phyloP scores from a whole-genome alignment of 148 eudicot species.

The Spergularia bocconei region DNA sequence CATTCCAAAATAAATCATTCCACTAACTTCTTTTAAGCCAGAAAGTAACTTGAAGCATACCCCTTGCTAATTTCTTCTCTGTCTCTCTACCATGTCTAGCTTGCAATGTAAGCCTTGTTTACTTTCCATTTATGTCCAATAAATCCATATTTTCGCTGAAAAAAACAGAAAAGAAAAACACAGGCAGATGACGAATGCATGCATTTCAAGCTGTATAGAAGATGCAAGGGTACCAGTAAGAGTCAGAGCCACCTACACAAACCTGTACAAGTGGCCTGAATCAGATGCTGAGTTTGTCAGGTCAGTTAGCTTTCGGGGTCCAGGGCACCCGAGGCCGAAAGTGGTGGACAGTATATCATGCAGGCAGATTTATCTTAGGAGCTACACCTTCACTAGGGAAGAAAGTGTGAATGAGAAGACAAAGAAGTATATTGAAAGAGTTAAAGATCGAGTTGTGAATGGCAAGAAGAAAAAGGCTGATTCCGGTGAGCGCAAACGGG shows the following conservation, averaged over 20 bases:
- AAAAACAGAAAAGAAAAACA: not conserved
- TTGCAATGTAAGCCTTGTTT: conserved; percentile 32
- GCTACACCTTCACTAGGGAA: conserved; percentile 76
- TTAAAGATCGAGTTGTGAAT: conserved; percentile 42
- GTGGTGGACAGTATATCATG: conserved; percentile 84
- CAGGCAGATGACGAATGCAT: conserved; percentile 44
- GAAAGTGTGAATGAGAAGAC: conserved; percentile 61
- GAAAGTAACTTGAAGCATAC: conserved; percentile 5
- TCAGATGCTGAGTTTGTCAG: conserved; percentile 75
- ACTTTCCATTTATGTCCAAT: not conserved
- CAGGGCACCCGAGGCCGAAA: conserved; percentile 31
- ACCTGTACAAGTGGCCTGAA: conserved; percentile 90
- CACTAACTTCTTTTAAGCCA: not conserved
- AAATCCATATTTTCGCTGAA: not conserved
- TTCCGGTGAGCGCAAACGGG: not conserved
- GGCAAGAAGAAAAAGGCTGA: not conserved
- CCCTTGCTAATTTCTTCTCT: conserved; percentile 5
- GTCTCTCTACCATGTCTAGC: conserved; percentile 18
- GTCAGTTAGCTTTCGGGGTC: conserved; percentile 42
- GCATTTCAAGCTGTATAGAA: conserved; percentile 52
- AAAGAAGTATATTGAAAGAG: conserved; percentile 60
- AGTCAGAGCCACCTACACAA: conserved; percentile 58
- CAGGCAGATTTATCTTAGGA: conserved; percentile 67
- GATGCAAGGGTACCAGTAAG: conserved; percentile 40
- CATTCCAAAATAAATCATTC: conserved; percentile 2